Evolutionary conservation across 2,329 filamentous ascomycete species (phyloP).

Genomic region (Aspergillus oerlinghausenensis): DNA sequence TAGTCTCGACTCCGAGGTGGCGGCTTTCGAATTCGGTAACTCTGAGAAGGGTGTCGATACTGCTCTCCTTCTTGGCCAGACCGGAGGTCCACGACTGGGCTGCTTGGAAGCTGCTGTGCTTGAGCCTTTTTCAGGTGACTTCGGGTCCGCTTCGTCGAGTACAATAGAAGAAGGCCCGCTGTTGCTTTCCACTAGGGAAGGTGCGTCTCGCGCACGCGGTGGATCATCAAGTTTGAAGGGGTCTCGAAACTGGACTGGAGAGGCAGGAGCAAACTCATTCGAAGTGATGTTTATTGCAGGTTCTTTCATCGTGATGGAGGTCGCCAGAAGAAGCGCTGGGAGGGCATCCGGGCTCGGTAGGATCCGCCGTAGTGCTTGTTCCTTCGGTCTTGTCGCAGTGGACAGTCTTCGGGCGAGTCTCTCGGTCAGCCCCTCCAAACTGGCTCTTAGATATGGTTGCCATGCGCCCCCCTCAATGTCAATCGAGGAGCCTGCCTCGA

Average conservation of each 20-base stretch:
- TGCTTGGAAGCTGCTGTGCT: constrained; percentile 26
- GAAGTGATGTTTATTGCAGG: constrained; percentile 21
- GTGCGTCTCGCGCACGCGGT: constrained; percentile 5
- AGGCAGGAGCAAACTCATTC: constrained; percentile 17
- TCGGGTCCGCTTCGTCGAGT: constrained; percentile 21
- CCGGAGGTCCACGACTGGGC: constrained; percentile 25
- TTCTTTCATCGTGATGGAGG: constrained; percentile 27
- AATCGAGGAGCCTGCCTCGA: constrained; percentile 2
- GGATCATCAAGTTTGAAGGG: constrained; percentile 23
- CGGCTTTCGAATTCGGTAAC: constrained; percentile 22
- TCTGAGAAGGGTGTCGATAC: constrained; percentile 26
- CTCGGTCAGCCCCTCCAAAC: constrained; percentile 20
- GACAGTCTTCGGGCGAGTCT: constrained; percentile 40
- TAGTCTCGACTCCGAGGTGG: constrained; percentile 19
- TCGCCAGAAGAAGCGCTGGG: constrained; percentile 48
- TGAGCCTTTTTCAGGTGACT: constrained; percentile 16
- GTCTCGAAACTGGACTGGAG: constrained; percentile 28
- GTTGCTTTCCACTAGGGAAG: constrained; percentile 8
- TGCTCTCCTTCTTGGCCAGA: constrained; percentile 26
- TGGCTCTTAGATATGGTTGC: constrained; percentile 37
- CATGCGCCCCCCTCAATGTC: constrained; percentile 22
- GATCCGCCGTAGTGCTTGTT: constrained; percentile 39
- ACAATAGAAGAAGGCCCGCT: constrained; percentile 14
- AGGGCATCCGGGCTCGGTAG: constrained; percentile 40
- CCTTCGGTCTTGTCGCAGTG: constrained; percentile 32